Evolutionary conservation across 345 rosid genomes (phyloP).

Genomic region (Rhizophora mangle): DNA sequence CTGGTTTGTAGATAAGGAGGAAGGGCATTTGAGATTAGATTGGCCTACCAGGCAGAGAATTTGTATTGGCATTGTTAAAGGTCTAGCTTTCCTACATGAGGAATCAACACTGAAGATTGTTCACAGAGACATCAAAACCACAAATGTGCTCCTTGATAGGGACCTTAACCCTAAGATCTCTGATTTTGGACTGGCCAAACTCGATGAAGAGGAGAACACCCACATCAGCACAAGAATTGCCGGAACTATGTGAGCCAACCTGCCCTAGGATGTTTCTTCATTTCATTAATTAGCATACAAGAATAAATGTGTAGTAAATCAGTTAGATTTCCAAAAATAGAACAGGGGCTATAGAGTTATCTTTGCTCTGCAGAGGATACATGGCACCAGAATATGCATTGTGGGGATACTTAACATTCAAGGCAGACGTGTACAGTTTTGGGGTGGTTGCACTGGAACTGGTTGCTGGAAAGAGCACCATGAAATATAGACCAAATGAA

Average conservation of each 20-base stretch:
- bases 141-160: conserved; percentile 18
- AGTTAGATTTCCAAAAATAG: not conserved
- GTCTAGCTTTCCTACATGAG: conserved; percentile 21
- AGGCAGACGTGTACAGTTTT: conserved; percentile 66
- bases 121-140: conserved; percentile 23
- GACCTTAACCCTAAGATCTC: conserved; percentile 15
- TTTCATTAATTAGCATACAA: not conserved
- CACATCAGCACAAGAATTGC: conserved; percentile 25
- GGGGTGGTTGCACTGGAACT: conserved; percentile 58
- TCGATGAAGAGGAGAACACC: conserved; percentile 19
- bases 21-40: conserved; percentile 3
- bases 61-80: conserved; percentile 20
- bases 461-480: conserved; percentile 48
- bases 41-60: conserved; percentile 15
- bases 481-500: conserved; percentile 36
- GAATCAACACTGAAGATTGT: conserved; percentile 18
- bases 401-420: conserved; percentile 55
- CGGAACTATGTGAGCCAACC: conserved; percentile 16
- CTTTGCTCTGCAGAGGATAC: conserved; percentile 39
- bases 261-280: not conserved
- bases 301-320: no score
- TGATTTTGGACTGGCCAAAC: conserved; percentile 23
- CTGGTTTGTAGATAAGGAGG: conserved; percentile 3
- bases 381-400: conserved; percentile 72
- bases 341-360: no score